Conservation (phyloP, 2,329 filamentous ascomycete genomes). For the Penicillium sclerotigenum region DNA sequence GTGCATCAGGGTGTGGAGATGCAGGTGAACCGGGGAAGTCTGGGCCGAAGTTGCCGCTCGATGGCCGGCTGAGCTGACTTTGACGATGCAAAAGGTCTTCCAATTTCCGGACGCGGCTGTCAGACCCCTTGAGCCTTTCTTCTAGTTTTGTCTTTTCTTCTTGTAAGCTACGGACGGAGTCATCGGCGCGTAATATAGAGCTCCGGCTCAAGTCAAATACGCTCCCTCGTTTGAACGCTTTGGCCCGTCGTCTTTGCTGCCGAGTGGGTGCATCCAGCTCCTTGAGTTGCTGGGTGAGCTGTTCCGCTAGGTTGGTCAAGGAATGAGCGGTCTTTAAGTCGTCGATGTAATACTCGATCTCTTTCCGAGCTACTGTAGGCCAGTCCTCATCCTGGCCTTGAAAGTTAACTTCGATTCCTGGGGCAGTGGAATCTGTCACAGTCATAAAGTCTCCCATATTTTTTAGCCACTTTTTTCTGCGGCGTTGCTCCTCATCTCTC, state of each 20-base stretch:
- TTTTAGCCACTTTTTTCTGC: conserved; percentile 87
- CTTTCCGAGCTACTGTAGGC: conserved; percentile 72
- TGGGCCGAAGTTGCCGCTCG: conserved; percentile 49
- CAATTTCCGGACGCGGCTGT: conserved; percentile 83
- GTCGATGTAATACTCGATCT: conserved; percentile 71
- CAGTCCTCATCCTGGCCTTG: conserved; percentile 75
- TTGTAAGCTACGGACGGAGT: conserved; percentile 71
- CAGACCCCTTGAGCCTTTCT: conserved; percentile 72
- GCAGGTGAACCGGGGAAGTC: conserved; percentile 43
- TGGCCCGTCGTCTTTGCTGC: conserved; percentile 80
- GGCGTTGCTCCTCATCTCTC: conserved; percentile 86
- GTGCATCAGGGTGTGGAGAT: conserved; percentile 40
- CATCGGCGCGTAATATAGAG: conserved; percentile 82
- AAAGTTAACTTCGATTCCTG: conserved; percentile 81
- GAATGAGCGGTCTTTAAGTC: conserved; percentile 63
- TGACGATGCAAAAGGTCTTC: conserved; percentile 92
- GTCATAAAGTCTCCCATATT: conserved; percentile 71
- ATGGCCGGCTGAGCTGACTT: conserved; percentile 54
- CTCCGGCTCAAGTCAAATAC: conserved; percentile 90
- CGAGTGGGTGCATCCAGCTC: conserved; percentile 79
- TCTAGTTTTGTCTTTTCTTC: conserved; percentile 76
- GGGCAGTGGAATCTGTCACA: conserved; percentile 64
- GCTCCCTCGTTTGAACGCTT: conserved; percentile 95
- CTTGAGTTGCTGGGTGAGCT: conserved; percentile 71
- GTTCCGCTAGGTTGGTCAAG: conserved; percentile 64